Evolutionary conservation across 495 filamentous ascomycete genomes (phyloP), one percentile per base, ranked within the genome.

Genomic region (Neurospora discreta): DNA sequence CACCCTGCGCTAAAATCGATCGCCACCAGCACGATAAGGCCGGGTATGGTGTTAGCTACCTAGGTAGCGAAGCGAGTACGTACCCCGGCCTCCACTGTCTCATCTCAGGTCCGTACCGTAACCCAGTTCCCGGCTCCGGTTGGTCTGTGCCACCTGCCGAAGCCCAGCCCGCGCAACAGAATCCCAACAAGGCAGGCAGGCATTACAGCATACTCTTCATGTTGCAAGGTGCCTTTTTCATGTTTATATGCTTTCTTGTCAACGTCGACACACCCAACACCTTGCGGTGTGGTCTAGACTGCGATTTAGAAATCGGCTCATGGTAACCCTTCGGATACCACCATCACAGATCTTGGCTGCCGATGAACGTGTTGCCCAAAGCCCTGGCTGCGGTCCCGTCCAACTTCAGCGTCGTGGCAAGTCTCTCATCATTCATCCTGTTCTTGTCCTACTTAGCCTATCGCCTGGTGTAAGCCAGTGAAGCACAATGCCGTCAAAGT

Each of bases 1-100:
- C 73, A 71, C 74, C 74, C 71, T 68, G 74, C 77, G 75, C 77
- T 77, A 75, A 76, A 76, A 73, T 76, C 68, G 71, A 69, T 71
- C 72, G 73, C 70, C 71, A 60, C 52, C 52, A 60, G 30, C 52
- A 16, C 26, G 52, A 60, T 60, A 60, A 60, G 52, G 52, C 52
- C 46, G 11, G 33, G 33, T 36, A 33, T 33, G 30, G 1, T 2
- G 30, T 4, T 38, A 38, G 36, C 3, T 38, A 38, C 5, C 38
- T 9, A 7, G 38, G 11, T 60, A 60, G 52, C 52, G 52, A 60
- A 33, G 13, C 52, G 13, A 60, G 52, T 60, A 60, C 52, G 52
- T 60, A 60, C 52, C 52, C 23, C 46, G 46, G 20, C 23, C 23
- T 60, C 13, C 26, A 15, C 52, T 60, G 26, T 60, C 52, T 58